Evolutionary conservation across 2,329 filamentous ascomycete species (phyloP).

Genomic region (Lecanoromycetidae sp.): DNA sequence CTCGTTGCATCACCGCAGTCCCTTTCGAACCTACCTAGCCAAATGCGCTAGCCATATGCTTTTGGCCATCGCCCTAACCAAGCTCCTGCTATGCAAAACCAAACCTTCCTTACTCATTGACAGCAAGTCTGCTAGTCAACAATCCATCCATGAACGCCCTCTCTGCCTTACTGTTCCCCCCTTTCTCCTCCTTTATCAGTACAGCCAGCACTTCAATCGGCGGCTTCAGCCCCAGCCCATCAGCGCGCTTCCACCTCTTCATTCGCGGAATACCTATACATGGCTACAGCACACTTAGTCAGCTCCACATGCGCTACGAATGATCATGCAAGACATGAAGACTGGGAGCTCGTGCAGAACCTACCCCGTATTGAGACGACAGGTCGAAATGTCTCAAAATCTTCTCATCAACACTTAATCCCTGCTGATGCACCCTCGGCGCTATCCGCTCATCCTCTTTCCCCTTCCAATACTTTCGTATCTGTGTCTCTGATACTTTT

Average conservation of each 20-base stretch:
- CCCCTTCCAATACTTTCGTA: slow-evolving; percentile 64
- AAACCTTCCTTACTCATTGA: slow-evolving; percentile 14
- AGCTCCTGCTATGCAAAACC: not conserved
- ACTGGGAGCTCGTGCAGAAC: not conserved
- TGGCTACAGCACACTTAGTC: slow-evolving; percentile 44
- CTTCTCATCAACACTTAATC: slow-evolving; percentile 63
- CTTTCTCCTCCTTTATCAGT: slow-evolving; percentile 56
- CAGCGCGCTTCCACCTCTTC: slow-evolving; percentile 78
- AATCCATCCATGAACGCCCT: slow-evolving; percentile 63
- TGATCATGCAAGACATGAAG: not conserved
- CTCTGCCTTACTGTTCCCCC: slow-evolving; percentile 34
- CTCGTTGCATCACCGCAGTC: too few species aligned
- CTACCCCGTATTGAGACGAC: slow-evolving; percentile 77
- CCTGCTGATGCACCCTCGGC: slow-evolving; percentile 39
- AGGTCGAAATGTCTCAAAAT: slow-evolving; percentile 86
- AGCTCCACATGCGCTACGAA: not conserved
- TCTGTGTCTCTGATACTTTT: slow-evolving; percentile 53
- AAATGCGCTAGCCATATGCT: too few species aligned
- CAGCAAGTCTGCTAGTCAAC: slow-evolving; percentile 38
- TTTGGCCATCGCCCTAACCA: not conserved
- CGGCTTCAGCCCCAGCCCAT: slow-evolving; percentile 69
- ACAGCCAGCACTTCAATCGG: slow-evolving; percentile 85
- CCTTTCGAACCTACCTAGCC: too few species aligned
- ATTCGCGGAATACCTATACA: slow-evolving; percentile 73
- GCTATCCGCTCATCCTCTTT: slow-evolving; percentile 59